phyloP scores from a whole-genome alignment of 148 eudicot genomes.

The Vaccinium myrtillus region DNA sequence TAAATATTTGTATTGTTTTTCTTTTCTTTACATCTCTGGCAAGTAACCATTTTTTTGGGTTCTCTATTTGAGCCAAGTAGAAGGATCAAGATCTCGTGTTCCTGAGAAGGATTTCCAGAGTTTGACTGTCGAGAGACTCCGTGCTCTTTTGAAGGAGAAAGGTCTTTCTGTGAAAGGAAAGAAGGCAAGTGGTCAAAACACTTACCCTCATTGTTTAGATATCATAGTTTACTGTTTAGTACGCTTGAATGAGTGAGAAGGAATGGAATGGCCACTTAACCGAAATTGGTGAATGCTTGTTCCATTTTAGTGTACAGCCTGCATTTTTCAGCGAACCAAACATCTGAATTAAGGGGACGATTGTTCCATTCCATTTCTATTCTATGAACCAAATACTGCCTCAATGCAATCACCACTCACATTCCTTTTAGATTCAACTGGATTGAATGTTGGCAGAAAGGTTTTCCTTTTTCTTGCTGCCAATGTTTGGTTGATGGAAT shows the following conservation, averaged over 20 bases:
- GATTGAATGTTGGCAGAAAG: background rate
- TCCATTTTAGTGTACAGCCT: background rate
- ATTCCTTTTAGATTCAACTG: background rate
- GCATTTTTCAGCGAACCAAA: background rate
- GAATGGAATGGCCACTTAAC: background rate
- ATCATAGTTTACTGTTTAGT: background rate
- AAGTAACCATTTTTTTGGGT: background rate
- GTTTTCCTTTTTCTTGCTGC: background rate
- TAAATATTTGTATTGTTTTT: background rate
- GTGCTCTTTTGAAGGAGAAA: conserved; percentile 71
- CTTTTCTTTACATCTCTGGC: background rate
- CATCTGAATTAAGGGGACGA: background rate
- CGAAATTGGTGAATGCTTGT: background rate
- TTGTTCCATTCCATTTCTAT: too few species aligned
- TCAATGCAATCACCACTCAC: background rate
- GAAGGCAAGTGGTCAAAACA: conserved; percentile 55
- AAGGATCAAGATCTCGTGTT: conserved; percentile 42
- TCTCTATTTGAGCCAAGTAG: conserved; percentile 34
- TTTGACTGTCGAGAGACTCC: conserved; percentile 80
- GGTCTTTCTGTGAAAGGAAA: conserved; percentile 71
- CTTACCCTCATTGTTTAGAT: background rate
- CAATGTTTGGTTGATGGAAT: background rate
- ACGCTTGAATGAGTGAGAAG: background rate
- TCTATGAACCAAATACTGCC: background rate
- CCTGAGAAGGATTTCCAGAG: conserved; percentile 46